These are phyloP conservation scores for Aspergillus pseudoviridinutans DNA, from an alignment of 2,329 filamentous ascomycete genomes.

Conservation along the genomic window DNA sequence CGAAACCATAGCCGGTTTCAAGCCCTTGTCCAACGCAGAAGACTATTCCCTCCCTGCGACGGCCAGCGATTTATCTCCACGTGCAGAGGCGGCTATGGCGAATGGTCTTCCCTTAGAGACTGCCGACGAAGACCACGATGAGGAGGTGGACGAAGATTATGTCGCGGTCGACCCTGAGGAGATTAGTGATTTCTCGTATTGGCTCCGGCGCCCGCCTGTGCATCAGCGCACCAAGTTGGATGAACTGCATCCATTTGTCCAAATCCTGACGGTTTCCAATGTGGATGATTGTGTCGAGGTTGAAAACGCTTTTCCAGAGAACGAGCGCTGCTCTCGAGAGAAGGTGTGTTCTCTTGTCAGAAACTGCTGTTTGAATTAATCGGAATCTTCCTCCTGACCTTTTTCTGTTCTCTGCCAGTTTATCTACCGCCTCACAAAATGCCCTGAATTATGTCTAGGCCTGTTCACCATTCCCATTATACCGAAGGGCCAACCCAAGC, in stretches of 20 bases:
- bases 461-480: slow-evolving; percentile 63
- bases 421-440: slow-evolving; percentile 68
- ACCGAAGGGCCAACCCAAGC: slow-evolving; percentile 56
- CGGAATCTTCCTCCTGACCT: slow-evolving; percentile 8
- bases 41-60: slow-evolving; percentile 25
- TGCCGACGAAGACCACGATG: slow-evolving; percentile 25
- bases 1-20: slow-evolving; percentile 28
- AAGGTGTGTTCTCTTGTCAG: slow-evolving; percentile 48
- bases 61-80: slow-evolving; percentile 26
- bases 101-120: slow-evolving; percentile 30
- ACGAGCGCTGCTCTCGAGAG: slow-evolving; percentile 55
- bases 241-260: slow-evolving; percentile 67
- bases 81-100: slow-evolving; percentile 23
- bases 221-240: slow-evolving; percentile 44
- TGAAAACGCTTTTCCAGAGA: slow-evolving; percentile 57
- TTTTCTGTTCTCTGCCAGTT: slow-evolving; percentile 50
- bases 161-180: slow-evolving; percentile 42
- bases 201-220: slow-evolving; percentile 38
- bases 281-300: slow-evolving; percentile 54
- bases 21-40: slow-evolving; percentile 29
- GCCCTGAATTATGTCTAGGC: slow-evolving; percentile 73
- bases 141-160: slow-evolving; percentile 39
- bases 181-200: slow-evolving; percentile 37
- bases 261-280: slow-evolving; percentile 59
- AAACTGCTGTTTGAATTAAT: neutral